Evolutionary conservation across 1,139 yeast species (phyloP).

Genomic region (Saccharomyces uvarum): DNA sequence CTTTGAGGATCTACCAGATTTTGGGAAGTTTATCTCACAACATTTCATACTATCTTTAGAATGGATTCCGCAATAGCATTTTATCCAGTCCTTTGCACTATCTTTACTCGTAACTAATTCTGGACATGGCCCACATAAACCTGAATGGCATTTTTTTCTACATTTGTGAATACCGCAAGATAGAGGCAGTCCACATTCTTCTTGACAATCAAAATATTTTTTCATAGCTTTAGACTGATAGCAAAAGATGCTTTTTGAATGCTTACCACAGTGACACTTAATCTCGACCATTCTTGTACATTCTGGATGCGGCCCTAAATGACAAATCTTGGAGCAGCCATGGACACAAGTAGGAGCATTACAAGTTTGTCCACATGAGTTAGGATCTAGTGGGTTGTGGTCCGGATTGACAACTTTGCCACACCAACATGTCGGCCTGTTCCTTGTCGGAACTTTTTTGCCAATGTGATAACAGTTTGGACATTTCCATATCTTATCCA

Average conservation of each 20-base stretch:
- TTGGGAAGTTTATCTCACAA: conserved; percentile 35
- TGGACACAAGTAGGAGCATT: conserved; percentile 53
- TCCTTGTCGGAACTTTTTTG: conserved; percentile 47
- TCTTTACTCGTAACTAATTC: conserved; percentile 27
- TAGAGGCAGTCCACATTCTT: conserved; percentile 47
- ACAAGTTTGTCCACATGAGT: conserved; percentile 86
- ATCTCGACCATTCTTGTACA: conserved; percentile 74
- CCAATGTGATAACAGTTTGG: conserved; percentile 70
- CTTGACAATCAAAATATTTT: conserved; percentile 59
- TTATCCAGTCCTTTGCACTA: conserved; percentile 25
- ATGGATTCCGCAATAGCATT: conserved; percentile 69
- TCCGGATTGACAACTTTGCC: conserved; percentile 66
- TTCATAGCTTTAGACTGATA: conserved; percentile 57
- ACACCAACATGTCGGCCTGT: conserved; percentile 75
- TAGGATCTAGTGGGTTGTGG: conserved; percentile 57
- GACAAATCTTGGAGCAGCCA: conserved; percentile 69
- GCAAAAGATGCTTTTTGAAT: conserved; percentile 62
- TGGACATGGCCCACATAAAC: conserved; percentile 71
- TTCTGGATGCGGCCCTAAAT: conserved; percentile 80
- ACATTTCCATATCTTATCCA: conserved; percentile 65
- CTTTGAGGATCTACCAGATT: conserved; percentile 18
- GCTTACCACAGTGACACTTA: conserved; percentile 70
- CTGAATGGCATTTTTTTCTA: conserved; percentile 53
- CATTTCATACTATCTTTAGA: conserved; percentile 42
- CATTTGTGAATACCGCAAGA: conserved; percentile 76